Evolutionary conservation across 768 basidiomycete species (phyloP), one percentile per base, ranked within the genome.

Genomic region (Guyanaporus albipodus): DNA sequence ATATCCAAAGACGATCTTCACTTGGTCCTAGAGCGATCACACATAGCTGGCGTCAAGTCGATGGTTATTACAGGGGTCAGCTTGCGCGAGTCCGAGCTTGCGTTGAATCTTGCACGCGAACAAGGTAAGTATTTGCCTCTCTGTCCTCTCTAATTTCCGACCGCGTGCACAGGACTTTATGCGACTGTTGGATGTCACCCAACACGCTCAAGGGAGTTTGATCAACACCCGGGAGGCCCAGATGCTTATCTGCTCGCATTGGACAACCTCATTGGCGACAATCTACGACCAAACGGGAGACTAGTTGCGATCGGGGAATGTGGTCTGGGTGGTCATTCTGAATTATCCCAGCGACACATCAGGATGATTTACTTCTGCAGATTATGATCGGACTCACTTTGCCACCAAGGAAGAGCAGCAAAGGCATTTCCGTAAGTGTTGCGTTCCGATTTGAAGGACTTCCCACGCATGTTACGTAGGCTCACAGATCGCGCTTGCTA

Each of bases 171-270:
- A 83, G 87, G 72, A 11, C 61, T 88, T 12, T 87, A 81, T 60
- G 79, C 83, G 15, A 91, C 90, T 1, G 77, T 83, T 8, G 89
- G 89, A 17, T 84, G 85, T 49, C 90, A 91, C 63, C 89, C 89
- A 0, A 89, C 87, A 14, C 82, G 85, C 17, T 78, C 83, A 1
- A 64, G 53, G 7, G 85, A 91, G 59, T 87, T 90, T 46, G 82
- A 83, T 27, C 64, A 70, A 45, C 74, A 74, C 58, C 62, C 67
- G 3, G 74, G 64, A 12, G 86, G 86, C 0, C 75, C 77, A 0
- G 74, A 77, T 1, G 79, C 70, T 3, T 91, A 91, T 59, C 63
- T 90, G 10, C 50, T 67, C 8, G 79, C 73, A 15, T 68, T 91
- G 24, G 79, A 82, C 48, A 60, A 69, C 21, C 58, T 90, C 4